These are phyloP conservation scores for Galerina sulciceps DNA, from an alignment of 768 basidiomycete species.

Conservation along the genomic window DNA sequence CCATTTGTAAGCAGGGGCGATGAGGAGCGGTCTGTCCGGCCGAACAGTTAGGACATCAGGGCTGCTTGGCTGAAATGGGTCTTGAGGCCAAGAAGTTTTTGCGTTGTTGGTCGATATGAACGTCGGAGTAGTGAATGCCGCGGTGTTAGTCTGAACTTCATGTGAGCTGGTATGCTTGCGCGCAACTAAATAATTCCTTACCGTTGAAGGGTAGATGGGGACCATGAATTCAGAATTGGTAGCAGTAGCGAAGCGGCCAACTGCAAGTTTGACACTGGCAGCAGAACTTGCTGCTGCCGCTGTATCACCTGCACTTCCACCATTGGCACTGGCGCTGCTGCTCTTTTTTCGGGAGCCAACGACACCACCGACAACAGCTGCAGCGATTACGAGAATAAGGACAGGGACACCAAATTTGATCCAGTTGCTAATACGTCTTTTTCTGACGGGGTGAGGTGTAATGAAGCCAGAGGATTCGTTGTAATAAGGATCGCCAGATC, in stretches of 20 bases:
- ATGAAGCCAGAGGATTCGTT: constrained; percentile 73
- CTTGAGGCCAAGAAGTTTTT: constrained; percentile 74
- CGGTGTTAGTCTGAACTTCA: constrained; percentile 67
- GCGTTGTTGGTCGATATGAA: constrained; percentile 61
- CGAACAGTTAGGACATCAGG: constrained; percentile 67
- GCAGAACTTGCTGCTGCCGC: constrained; percentile 56
- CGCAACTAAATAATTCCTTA: constrained; percentile 46
- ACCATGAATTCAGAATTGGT: constrained; percentile 82
- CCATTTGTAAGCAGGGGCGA: constrained; percentile 95
- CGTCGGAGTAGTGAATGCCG: constrained; percentile 72
- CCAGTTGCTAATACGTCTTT: constrained; percentile 72
- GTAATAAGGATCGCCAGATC: constrained; percentile 69
- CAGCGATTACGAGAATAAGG: constrained; percentile 63
- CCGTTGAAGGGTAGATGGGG: constrained; percentile 88
- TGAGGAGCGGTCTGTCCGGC: constrained; percentile 84
- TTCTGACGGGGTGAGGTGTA: constrained; percentile 44
- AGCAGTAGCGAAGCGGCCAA: constrained; percentile 74
- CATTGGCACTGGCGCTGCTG: constrained; percentile 40
- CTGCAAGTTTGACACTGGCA: constrained; percentile 58
- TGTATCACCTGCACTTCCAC: constrained; percentile 41
- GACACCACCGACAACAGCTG: constrained; percentile 78
- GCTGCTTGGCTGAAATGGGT: constrained; percentile 71
- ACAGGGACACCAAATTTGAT: constrained; percentile 77
- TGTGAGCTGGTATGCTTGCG: constrained; percentile 3
- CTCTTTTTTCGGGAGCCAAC: constrained; percentile 64